Percentiles rank a stretch among this genome's conserved stretches.
phyloP scores from a whole-genome alignment of 1,284 basidiomycete genomes.

The Ustilago curta region DNA sequence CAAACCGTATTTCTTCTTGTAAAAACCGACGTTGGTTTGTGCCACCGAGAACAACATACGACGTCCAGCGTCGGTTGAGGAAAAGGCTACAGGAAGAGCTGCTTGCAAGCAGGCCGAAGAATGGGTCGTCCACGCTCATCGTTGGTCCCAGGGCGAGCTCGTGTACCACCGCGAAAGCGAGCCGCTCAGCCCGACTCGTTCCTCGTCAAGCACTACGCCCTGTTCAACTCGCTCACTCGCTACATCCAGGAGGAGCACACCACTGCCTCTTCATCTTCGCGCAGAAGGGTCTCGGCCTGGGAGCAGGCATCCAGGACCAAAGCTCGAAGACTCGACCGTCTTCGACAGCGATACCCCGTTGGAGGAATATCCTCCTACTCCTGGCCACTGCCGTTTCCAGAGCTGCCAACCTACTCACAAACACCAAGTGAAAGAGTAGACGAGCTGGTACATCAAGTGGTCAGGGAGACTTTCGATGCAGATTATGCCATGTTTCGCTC shows the following conservation, averaged over 20 bases:
- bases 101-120: background rate
- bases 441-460: conserved; percentile 19
- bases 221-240: conserved; percentile 32
- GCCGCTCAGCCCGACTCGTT: conserved; percentile 16
- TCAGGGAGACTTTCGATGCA: conserved; percentile 24
- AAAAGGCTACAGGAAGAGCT: background rate
- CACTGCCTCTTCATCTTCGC: background rate
- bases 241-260: conserved; percentile 10
- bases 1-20: background rate
- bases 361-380: conserved; percentile 12
- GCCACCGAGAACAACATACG: background rate
- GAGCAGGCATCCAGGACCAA: background rate
- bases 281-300: background rate
- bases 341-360: conserved; percentile 19
- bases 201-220: conserved; percentile 28
- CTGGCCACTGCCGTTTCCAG: conserved; percentile 21
- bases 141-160: conserved; percentile 3
- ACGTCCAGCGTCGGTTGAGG: background rate
- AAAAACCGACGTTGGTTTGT: too few relatives aligned
- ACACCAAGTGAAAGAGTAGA: conserved; percentile 6
- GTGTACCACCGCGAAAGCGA: conserved; percentile 9
- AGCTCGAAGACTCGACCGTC: background rate
- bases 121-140: conserved; percentile 10
- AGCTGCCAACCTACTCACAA: conserved; percentile 13
- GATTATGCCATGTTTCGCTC: conserved; percentile 35